A percentile compares a stretch with the other conserved stretches of the same genome.
These are phyloP conservation scores for Solanum lycopersicoides DNA, from an alignment of 257 asterid genomes.

Conservation along the genomic window DNA sequence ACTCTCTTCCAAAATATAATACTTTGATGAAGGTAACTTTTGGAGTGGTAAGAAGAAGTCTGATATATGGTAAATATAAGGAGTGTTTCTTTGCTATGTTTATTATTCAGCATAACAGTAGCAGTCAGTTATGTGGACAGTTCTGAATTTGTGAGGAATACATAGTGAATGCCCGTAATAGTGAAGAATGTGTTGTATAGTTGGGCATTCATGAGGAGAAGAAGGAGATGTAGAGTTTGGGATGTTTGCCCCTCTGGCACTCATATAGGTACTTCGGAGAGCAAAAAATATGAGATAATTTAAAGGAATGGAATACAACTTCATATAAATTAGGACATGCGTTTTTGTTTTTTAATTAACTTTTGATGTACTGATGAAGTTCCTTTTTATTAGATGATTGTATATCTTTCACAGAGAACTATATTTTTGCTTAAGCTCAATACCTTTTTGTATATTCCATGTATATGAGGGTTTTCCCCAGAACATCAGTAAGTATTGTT, in stretches of 20 bases:
- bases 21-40: background rate
- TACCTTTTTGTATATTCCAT: background rate
- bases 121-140: background rate
- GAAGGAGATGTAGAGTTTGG: background rate
- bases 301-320: background rate
- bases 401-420: background rate
- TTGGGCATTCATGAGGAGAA: background rate
- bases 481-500: background rate
- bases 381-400: background rate
- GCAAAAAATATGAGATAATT: background rate
- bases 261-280: background rate
- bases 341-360: background rate
- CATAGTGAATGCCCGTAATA: background rate
- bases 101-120: background rate
- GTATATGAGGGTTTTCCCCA: background rate
- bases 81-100: background rate
- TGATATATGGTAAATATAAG: background rate
- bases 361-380: background rate
- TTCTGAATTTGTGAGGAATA: background rate
- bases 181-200: background rate
- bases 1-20: background rate
- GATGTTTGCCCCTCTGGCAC: background rate
- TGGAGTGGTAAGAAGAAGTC: background rate
- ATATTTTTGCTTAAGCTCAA: background rate
- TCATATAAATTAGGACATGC: background rate